Percentiles rank a stretch among this genome's conserved stretches.
phyloP scores from a whole-genome alignment of 73 alveolate species.

The Paramecium bursaria region DNA sequence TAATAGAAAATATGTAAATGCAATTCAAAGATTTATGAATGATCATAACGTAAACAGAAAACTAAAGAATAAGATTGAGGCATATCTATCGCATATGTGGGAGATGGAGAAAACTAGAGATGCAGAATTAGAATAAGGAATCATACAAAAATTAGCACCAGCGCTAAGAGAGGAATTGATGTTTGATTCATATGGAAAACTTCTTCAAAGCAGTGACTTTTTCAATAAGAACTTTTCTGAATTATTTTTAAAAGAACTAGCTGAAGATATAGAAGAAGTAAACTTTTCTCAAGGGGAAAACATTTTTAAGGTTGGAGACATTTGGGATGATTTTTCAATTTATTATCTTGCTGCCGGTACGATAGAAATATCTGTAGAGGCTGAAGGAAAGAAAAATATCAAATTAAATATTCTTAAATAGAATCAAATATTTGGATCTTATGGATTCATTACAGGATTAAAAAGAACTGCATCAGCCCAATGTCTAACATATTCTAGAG shows the following conservation, averaged over 20 bases:
- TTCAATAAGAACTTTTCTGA: slow-evolving; percentile 39
- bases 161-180: slow-evolving; percentile 62
- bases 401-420: slow-evolving; percentile 31
- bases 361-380: slow-evolving; percentile 10
- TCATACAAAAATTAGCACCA: slow-evolving; percentile 63
- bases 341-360: slow-evolving; percentile 3
- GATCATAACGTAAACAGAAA: slow-evolving; percentile 61
- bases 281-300: slow-evolving; percentile 56
- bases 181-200: slow-evolving; percentile 40
- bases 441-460: slow-evolving; percentile 43
- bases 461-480: slow-evolving; percentile 53
- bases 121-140: slow-evolving; percentile 55
- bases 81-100: slow-evolving; percentile 60
- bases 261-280: slow-evolving; percentile 50
- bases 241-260: slow-evolving; percentile 32
- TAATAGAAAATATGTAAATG: slow-evolving; percentile 62
- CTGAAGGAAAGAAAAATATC: slow-evolving; percentile 4
- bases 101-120: slow-evolving; percentile 66
- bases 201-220: slow-evolving; percentile 15
- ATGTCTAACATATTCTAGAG: slow-evolving; percentile 24
- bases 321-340: slow-evolving; percentile 30
- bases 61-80: slow-evolving; percentile 56
- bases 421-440: slow-evolving; percentile 7
- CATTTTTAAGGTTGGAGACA: slow-evolving; percentile 24
- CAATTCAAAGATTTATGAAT: slow-evolving; percentile 62